Evolutionary conservation across 331 rosid genomes (phyloP).

Genomic region (Acacia concinna): DNA sequence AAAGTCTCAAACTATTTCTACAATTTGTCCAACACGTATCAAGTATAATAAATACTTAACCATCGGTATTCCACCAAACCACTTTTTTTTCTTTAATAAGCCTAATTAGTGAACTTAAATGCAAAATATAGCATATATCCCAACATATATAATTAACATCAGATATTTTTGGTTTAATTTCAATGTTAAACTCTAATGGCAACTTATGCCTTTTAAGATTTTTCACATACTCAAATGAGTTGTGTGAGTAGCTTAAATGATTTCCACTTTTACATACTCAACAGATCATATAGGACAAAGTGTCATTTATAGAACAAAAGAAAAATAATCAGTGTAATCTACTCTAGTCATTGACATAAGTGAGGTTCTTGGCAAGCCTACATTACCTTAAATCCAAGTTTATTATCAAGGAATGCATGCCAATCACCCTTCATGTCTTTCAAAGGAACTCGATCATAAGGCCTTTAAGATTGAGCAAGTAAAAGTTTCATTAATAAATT

Average conservation of each 20-base stretch:
- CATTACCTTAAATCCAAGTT: conserved; percentile 36
- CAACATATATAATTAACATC: background rate
- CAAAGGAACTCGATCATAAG: conserved; percentile 36
- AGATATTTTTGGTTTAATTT: background rate
- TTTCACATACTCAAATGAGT: no score
- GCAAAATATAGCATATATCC: background rate
- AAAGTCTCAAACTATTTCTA: background rate
- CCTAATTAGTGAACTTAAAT: background rate
- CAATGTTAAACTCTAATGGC: background rate
- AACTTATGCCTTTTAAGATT: no score
- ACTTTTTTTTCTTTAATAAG: background rate
- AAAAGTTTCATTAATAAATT: background rate
- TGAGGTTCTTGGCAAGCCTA: background rate
- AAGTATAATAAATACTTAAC: background rate
- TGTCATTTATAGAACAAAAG: background rate
- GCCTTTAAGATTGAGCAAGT: conserved; percentile 22
- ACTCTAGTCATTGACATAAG: background rate
- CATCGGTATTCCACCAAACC: background rate
- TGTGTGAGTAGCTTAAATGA: background rate
- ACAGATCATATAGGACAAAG: background rate
- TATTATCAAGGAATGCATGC: conserved; percentile 37
- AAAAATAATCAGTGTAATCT: background rate
- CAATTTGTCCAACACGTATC: background rate
- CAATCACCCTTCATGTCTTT: conserved; percentile 36
- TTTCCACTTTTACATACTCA: background rate